A percentile compares a stretch with the other conserved stretches of the same genome.
These are phyloP conservation scores for Paramecium sexaurelia DNA, from an alignment of 73 alveolate genomes.

Conservation along the genomic window DNA sequence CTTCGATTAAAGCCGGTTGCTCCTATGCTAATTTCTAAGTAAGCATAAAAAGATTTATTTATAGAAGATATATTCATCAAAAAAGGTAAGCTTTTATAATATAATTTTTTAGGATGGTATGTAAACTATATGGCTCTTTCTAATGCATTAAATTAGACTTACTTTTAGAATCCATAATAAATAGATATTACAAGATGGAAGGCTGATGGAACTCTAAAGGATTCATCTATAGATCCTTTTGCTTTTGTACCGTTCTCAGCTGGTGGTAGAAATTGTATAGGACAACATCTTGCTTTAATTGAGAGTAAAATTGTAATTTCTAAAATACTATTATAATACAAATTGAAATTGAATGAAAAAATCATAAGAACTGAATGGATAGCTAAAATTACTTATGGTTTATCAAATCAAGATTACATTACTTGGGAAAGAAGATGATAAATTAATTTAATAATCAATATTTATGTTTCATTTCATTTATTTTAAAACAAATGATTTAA, in stretches of 20 bases:
- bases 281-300: slow-evolving; percentile 60
- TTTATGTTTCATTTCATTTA: neutral
- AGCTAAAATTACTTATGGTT: slow-evolving; percentile 40
- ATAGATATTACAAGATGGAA: slow-evolving; percentile 44
- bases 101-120: slow-evolving; percentile 27
- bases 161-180: slow-evolving; percentile 33
- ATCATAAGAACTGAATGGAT: slow-evolving; percentile 18
- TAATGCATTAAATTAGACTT: neutral
- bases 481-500: neutral
- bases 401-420: neutral
- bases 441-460: neutral
- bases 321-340: slow-evolving; percentile 5
- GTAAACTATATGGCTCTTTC: slow-evolving; percentile 35
- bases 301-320: slow-evolving; percentile 56
- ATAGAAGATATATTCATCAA: slow-evolving; percentile 28
- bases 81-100: slow-evolving; percentile 17
- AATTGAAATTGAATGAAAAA: slow-evolving; percentile 43
- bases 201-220: slow-evolving; percentile 35
- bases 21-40: neutral
- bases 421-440: neutral
- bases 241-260: slow-evolving; percentile 68
- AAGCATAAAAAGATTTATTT: neutral
- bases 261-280: slow-evolving; percentile 68
- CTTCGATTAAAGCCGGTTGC: slow-evolving; percentile 36
- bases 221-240: slow-evolving; percentile 13